A percentile compares a stretch with the other conserved stretches of the same genome.
Conservation (phyloP, 345 rosid species). For the Alliaria petiolata region DNA sequence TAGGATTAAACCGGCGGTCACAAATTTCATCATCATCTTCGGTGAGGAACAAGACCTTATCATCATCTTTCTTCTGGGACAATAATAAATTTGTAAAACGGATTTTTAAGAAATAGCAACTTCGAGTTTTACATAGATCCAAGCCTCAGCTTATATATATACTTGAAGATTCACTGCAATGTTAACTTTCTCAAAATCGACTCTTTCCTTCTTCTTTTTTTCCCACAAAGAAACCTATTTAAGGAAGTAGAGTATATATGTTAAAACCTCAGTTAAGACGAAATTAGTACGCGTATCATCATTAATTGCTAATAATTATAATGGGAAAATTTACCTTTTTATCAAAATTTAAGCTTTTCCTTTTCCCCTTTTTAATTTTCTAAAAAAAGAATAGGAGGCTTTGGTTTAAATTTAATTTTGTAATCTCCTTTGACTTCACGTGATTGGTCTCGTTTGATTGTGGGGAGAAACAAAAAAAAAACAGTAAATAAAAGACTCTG, state of each 20-base stretch:
- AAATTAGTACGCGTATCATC: not conserved
- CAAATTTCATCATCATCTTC: not conserved
- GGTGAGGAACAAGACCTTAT: not conserved
- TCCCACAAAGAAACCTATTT: not conserved
- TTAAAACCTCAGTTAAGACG: not conserved
- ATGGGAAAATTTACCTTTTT: too few species aligned
- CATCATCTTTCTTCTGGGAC: not conserved
- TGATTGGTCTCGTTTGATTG: not conserved
- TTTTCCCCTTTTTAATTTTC: too few species aligned
- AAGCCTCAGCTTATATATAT: too few species aligned
- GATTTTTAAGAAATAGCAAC: too few species aligned
- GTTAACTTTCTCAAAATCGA: too few species aligned
- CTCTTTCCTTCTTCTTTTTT: not conserved
- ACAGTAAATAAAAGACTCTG: not conserved
- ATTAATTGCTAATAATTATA: not conserved
- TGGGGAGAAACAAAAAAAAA: not conserved
- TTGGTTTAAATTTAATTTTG: not conserved
- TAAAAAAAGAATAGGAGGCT: too few species aligned
- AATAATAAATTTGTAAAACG: not conserved
- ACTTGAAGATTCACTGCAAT: too few species aligned
- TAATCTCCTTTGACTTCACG: not conserved
- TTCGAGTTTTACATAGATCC: too few species aligned
- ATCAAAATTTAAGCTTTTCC: too few species aligned
- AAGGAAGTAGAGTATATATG: not conserved
- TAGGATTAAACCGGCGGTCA: not conserved